Evolutionary conservation across 1,284 basidiomycete species (phyloP), one percentile per base, ranked within the genome.

Genomic region (Malassezia arunalokei): DNA sequence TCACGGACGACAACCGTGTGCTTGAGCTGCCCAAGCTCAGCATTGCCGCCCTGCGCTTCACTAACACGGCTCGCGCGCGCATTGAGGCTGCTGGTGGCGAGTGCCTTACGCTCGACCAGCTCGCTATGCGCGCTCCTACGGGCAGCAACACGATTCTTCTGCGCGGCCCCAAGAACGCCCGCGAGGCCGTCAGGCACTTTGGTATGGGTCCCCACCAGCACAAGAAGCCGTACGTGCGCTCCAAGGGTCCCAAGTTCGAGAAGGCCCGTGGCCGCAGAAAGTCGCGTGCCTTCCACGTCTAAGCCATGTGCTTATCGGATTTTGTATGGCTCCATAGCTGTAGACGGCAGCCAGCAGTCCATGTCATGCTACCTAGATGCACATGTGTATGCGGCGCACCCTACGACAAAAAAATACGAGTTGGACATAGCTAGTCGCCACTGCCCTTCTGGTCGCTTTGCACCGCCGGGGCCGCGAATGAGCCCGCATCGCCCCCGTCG

Each of bases 11-110:
- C 76, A 82, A 89, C 76, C 90, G 94, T 74, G 78, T 94, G 57
- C 74, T 80, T 54, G 82, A 82, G 58, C 78, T 96, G 54, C 92
- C 92, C 74, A 95, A 94, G 79, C 79, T 98, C 69, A 82, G 86
- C 63, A 77, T 99, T 62, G 92, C 92, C 56, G 94, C 92, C 57
- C 84, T 98, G 64, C 84, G 87, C 63, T 96, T 98, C 84, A 90
- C 92, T 60, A 81, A 82, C 67, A 82, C 84, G 47, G 94, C 92
- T 56, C 86, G 84, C 76, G 91, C 88, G 75, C 85, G 94, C 66
- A 96, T 99, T 76, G 76, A 89, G 73, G 88, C 87, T 74, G 87
- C 90, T 53, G 92, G 92, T 66, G 92, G 92, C 73, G 92, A 98
- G 79, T 81, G 79, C 61, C 75, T 99, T 67, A 98, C 94, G 62